Base-by-base conservation (phyloP, 768 basidiomycete genomes). In the Cubamyces sp. region DNA sequence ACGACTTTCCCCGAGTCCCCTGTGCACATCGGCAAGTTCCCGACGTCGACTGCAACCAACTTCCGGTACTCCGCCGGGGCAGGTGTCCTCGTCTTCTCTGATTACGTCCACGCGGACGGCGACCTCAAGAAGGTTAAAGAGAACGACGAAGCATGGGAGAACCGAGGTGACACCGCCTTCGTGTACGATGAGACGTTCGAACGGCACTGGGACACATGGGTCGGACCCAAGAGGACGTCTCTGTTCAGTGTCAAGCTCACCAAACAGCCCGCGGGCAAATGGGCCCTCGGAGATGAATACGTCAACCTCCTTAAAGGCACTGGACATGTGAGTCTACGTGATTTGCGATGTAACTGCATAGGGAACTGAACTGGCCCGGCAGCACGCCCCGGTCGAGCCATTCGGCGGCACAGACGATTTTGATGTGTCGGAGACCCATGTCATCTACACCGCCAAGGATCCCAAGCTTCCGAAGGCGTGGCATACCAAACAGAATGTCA, bases 401-500 rank as follows among this genome's bases (percentile, higher is more conserved):
- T 94, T 95, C 66, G 94, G 93, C n/a, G 90, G 86, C 46, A 82
- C 84, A 1, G 87, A 89, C 62, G 88, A 95, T 76, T 92, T 91
- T 70, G 87, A 91, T 70, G 81, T 92, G 28, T 91, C 89, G 5
- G 71, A 77, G 2, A 78, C 79, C 12, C 81, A 87, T 59, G 83
- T 98, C 57, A 81, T 93, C 39, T 91, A 96, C 71, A 93, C 93
- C 5, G 81, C 94, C 54, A 95, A 96, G 70, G 92, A 96, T 68
- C 90, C 92, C 1, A 69, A 81, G 56, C 81, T 96, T 18, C 85
- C 86, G 14, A 81, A 84, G 45, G 90, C 95, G 0, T 87, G 81
- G 81, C 95, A 98, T 74, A 98, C 96, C 1, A 92, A 92, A 68
- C 90, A 94, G 70, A 88, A 96, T 68, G 90, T 96, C 42, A 43